Conservation (phyloP, 1,284 basidiomycete genomes). For the Chalciporus sp. region DNA sequence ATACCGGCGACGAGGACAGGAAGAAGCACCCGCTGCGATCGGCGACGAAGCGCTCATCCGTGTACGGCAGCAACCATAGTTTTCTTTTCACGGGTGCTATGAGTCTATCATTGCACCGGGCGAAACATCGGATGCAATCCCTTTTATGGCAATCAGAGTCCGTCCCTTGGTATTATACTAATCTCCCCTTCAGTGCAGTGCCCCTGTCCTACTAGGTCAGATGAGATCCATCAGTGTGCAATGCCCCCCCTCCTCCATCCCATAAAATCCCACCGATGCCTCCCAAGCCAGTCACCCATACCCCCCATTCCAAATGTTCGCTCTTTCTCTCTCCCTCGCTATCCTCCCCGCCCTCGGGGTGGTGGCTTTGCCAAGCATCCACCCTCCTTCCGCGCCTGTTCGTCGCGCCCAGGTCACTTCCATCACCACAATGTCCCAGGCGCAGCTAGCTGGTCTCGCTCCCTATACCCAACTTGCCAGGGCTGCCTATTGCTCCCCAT, state of each 20-base stretch:
- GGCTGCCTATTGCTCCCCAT: slow-evolving; percentile 51
- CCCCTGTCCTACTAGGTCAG: no score
- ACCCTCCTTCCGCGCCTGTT: not conserved
- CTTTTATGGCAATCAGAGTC: not conserved
- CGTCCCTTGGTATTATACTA: no score
- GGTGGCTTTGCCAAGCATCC: slow-evolving; percentile 9
- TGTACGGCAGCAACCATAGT: not conserved
- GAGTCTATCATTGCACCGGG: not conserved
- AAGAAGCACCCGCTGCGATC: no score
- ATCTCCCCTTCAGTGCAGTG: no score
- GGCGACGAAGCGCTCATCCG: not conserved
- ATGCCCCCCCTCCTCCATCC: no score
- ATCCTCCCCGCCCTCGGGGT: slow-evolving; percentile 7
- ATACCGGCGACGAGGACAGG: no score
- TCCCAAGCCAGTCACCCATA: no score
- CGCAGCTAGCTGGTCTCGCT: slow-evolving; percentile 40
- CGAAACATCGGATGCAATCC: not conserved
- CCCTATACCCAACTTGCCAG: slow-evolving; percentile 54
- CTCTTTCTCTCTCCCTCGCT: not conserved
- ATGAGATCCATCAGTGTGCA: no score
- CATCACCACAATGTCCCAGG: slow-evolving; percentile 37
- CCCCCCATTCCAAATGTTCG: slow-evolving; percentile 12
- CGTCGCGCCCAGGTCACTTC: slow-evolving; percentile 12
- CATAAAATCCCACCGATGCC: no score
- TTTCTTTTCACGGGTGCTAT: not conserved